These are phyloP conservation scores for Microstegium vimineum DNA, from an alignment of 176 grass and related monocot species.

Conservation along the genomic window DNA sequence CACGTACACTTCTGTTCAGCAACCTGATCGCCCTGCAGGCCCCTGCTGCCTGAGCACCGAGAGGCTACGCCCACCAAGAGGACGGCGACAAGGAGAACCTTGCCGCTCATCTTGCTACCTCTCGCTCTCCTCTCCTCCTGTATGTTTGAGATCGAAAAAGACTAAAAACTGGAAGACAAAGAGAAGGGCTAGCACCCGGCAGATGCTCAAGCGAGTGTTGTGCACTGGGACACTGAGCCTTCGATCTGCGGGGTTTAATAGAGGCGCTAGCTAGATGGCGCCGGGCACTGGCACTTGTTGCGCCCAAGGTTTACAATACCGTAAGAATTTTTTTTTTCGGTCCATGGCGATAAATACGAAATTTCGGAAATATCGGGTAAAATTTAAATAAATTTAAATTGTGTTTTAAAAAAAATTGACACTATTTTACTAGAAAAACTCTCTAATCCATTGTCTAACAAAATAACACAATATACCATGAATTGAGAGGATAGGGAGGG, in stretches of 20 bases:
- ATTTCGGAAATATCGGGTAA: no score
- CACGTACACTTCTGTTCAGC: slow-evolving; percentile 49
- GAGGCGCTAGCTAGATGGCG: background rate
- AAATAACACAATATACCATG: no score
- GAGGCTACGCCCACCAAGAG: slow-evolving; percentile 61
- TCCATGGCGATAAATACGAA: no score
- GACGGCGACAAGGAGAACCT: slow-evolving; percentile 42
- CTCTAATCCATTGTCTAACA: no score
- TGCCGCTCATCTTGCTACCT: slow-evolving; percentile 26
- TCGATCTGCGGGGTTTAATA: slow-evolving; percentile 41
- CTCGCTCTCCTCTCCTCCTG: no score
- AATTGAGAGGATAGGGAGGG: no score
- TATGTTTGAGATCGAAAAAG: background rate
- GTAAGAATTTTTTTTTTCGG: no score
- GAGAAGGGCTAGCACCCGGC: background rate
- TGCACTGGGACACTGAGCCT: slow-evolving; percentile 17
- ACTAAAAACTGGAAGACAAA: background rate
- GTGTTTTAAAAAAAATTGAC: no score
- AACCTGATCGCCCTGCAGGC: slow-evolving; percentile 33
- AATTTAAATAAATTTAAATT: no score
- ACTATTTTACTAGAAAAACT: no score
- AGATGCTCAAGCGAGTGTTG: slow-evolving; percentile 17
- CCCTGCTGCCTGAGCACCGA: slow-evolving; percentile 37
- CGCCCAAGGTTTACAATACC: no score
- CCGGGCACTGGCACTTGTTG: background rate